phyloP scores from a whole-genome alignment of 768 basidiomycete genomes.

The Russula earlei region DNA sequence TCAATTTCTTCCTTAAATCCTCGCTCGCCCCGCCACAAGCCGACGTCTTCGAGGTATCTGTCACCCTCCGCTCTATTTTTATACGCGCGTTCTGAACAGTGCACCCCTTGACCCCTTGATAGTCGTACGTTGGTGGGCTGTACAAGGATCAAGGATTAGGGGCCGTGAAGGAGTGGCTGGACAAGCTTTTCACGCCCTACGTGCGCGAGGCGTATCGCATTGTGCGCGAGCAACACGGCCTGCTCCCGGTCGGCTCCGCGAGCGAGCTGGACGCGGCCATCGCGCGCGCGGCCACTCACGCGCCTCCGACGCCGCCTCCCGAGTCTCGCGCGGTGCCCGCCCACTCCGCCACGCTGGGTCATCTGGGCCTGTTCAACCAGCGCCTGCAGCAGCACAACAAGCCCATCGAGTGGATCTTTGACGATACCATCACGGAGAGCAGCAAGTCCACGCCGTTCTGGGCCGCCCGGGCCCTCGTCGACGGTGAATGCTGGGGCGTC shows the following conservation, averaged over 20 bases:
- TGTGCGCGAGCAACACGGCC: constrained; percentile 58
- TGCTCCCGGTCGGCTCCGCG: constrained; percentile 35
- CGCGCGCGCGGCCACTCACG: constrained; percentile 6
- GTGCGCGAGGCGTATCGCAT: constrained; percentile 48
- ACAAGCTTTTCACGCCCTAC: constrained; percentile 55
- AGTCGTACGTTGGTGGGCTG: constrained; percentile 77
- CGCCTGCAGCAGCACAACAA: constrained; percentile 48
- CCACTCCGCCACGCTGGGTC: constrained; percentile 36
- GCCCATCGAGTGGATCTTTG: constrained; percentile 64
- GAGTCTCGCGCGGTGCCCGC: not conserved
- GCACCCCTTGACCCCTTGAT: not conserved
- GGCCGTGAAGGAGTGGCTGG: constrained; percentile 49
- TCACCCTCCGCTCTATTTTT: not conserved
- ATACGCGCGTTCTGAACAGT: not conserved
- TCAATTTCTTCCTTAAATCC: not conserved
- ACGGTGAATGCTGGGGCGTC: constrained; percentile 47
- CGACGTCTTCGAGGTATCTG: constrained; percentile 64
- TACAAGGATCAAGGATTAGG: constrained; percentile 61
- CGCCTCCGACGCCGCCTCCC: constrained; percentile 15
- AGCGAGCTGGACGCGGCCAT: constrained; percentile 24
- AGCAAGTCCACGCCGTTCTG: constrained; percentile 69
- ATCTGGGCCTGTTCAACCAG: constrained; percentile 77
- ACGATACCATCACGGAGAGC: constrained; percentile 36
- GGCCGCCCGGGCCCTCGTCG: constrained; percentile 55
- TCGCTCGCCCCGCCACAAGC: constrained; percentile 33